Conservation (phyloP, 371 early-diverging fungal species). For the Quaeritorhiza haematococci region DNA sequence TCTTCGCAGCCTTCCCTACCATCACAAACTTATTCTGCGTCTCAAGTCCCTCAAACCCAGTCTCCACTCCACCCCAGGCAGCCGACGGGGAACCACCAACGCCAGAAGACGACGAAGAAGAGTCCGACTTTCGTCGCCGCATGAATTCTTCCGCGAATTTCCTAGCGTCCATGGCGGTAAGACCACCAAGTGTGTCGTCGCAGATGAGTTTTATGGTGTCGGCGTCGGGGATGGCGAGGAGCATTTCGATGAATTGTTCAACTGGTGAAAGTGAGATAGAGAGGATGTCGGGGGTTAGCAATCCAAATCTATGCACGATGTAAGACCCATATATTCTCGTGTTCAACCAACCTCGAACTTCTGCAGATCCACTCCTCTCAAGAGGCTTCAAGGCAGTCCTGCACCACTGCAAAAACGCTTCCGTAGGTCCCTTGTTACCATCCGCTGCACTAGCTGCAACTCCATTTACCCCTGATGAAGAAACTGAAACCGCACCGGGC, state of each 20-base stretch:
- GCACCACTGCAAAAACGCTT: constrained; percentile 36
- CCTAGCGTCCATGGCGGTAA: constrained; percentile 46
- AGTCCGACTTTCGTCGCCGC: constrained; percentile 28
- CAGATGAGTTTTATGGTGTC: constrained; percentile 41
- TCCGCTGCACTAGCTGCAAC: too few species aligned
- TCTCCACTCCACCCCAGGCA: neutral
- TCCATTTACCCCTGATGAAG: too few species aligned
- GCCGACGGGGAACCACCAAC: neutral
- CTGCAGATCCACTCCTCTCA: constrained; percentile 25
- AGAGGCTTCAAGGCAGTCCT: constrained; percentile 30
- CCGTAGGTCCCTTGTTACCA: constrained; percentile 17
- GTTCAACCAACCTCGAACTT: constrained; percentile 14
- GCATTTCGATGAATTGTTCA: constrained; percentile 44
- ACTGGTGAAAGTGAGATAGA: constrained; percentile 16
- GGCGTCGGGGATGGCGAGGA: constrained; percentile 32
- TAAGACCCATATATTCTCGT: too few species aligned
- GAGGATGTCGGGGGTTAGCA: neutral
- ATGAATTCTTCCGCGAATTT: constrained; percentile 51
- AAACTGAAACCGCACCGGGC: neutral
- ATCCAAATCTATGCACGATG: too few species aligned
- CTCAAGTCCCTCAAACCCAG: constrained; percentile 14
- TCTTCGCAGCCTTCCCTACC: constrained; percentile 13
- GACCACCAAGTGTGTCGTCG: constrained; percentile 47
- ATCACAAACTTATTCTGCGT: constrained; percentile 27
- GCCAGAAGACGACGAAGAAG: constrained; percentile 14